Percentiles rank a stretch among this genome's conserved stretches.
Evolutionary conservation across 2,329 filamentous ascomycete genomes (phyloP).

Genomic region (Byssothecium circinans): DNA sequence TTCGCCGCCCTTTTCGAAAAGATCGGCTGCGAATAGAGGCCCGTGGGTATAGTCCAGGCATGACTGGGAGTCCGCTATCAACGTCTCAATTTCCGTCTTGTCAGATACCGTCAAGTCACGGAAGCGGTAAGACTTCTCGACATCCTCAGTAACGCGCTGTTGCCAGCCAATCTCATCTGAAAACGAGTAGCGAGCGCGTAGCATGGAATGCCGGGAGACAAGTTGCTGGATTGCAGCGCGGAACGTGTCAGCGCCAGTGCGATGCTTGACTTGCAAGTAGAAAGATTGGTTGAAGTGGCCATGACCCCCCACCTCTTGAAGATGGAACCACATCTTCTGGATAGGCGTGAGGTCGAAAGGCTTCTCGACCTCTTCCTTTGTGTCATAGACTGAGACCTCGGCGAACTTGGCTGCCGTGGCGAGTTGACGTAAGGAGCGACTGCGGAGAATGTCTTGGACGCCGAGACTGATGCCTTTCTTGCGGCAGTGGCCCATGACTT

Average conservation of each 20-base stretch:
- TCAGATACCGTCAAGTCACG: conserved; percentile 22
- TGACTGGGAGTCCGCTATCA: conserved; percentile 36
- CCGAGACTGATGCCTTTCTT: conserved; percentile 50
- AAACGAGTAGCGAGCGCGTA: conserved; percentile 32
- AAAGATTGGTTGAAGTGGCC: conserved; percentile 42
- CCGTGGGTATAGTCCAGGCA: conserved; percentile 29
- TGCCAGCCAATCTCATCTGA: conserved; percentile 31
- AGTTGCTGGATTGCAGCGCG: conserved; percentile 26
- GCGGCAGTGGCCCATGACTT: conserved; percentile 51
- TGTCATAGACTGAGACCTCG: conserved; percentile 17
- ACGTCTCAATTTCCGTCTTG: conserved; percentile 29
- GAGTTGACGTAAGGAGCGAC: conserved; percentile 48
- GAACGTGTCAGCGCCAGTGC: conserved; percentile 26
- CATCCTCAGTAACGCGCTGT: conserved; percentile 37
- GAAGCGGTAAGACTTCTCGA: conserved; percentile 32
- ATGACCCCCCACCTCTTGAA: conserved; percentile 30
- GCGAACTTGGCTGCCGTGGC: conserved; percentile 25
- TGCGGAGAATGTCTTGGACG: conserved; percentile 53
- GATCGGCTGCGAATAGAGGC: conserved; percentile 37
- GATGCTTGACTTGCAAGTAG: conserved; percentile 32
- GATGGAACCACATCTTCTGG: conserved; percentile 36
- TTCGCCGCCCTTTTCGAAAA: conserved; percentile 37
- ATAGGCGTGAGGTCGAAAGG: conserved; percentile 38
- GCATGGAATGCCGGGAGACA: conserved; percentile 36
- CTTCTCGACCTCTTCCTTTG: conserved; percentile 29